Conservation (phyloP, 1,284 basidiomycete species). For the Lentinula novae-zelandiae region DNA sequence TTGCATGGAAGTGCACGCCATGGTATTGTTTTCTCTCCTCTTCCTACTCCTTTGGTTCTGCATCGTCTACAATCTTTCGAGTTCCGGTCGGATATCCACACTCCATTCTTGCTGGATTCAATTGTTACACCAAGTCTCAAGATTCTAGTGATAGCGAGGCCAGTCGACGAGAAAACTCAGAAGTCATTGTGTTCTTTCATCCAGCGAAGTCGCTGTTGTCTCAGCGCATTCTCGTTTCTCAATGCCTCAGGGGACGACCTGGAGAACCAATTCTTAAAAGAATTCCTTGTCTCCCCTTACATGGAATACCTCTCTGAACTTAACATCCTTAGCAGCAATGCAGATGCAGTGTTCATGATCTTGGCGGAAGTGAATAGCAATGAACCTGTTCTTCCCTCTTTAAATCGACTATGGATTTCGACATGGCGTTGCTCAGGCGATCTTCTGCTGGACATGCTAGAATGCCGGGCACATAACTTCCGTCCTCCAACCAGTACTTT, state of each 20-base stretch:
- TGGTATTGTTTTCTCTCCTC: not conserved
- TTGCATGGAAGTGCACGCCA: not conserved
- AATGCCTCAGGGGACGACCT: not conserved
- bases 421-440: not conserved
- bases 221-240: not conserved
- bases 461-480: not conserved
- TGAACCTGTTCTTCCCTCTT: not conserved
- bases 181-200: not conserved
- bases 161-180: not conserved
- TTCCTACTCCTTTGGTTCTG: not conserved
- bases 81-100: not conserved
- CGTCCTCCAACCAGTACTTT: not conserved
- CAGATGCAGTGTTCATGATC: not conserved
- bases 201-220: not conserved
- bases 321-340: not conserved
- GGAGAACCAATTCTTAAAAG: not conserved
- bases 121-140: not conserved
- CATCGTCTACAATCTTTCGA: not conserved
- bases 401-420: not conserved
- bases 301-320: not conserved
- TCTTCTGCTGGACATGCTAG: not conserved
- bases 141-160: not conserved
- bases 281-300: not conserved
- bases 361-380: not conserved
- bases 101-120: not conserved